Evolutionary conservation across 1,139 yeast genomes (phyloP), one percentile per base, ranked within the genome.

Genomic region (Debaryomyces sp.): DNA sequence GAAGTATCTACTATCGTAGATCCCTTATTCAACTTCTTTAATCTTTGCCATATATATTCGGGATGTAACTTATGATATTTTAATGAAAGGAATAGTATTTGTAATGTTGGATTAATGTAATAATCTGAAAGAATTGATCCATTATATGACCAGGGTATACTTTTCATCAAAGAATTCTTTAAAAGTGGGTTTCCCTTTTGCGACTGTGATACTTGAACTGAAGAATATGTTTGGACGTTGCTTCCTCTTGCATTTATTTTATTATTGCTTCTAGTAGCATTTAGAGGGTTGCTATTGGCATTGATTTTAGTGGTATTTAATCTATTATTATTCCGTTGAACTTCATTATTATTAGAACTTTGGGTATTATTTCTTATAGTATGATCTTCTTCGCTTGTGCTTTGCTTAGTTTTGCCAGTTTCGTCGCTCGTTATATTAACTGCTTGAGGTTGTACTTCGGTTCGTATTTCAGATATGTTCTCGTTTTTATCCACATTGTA

Each of bases 21-120:
- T 2, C 75, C 76, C 40, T 70, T 68, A 48, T 71, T 70, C 35
- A 73, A 54, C 47, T 84, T 83, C 53, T 80, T 81, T 58, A 91
- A 74, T 47, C 95, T 78, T 50, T 81, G 80, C 73, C 84, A 82
- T 4, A 94, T 82, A 59, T 94, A 91, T 61, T 91, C 97, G 0
- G 96, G 96, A 53, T 88, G 92, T 39, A 92, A 71, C 58, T 87
- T 87, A 64, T 91, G 96, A 66, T 92, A 94, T 51, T 88, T 85
- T 46, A 92, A 66, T 5, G 95, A 84, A 18, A 92, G 73, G 56
- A 89, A 91, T 5, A 92, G 66, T 2, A 87, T 82, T 52, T 89
- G 86, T 40, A 90, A 74, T 3, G 80, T 77, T 1, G 84, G 78
- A 45, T 82, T 84, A 10, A 91, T 82, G 47, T 88, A 78, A 59